Percentiles rank a stretch among this genome's conserved stretches.
Conservation (phyloP, 257 asterid species). For the Scutellaria galericulata region DNA sequence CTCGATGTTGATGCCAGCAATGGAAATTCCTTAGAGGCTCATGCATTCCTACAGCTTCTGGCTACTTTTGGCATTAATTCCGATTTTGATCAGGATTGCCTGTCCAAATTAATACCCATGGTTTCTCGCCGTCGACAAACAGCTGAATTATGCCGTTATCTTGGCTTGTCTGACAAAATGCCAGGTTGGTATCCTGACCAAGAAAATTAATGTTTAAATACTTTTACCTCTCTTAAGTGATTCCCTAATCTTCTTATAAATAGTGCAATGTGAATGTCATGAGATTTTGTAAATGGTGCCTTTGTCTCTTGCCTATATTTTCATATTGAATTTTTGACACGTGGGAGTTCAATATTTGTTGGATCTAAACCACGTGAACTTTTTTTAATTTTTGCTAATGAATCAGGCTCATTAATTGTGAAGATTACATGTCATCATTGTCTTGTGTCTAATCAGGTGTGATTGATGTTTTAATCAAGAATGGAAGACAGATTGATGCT, state of each 20-base stretch:
- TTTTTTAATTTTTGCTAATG: constrained; percentile 20
- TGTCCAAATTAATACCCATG: constrained; percentile 91
- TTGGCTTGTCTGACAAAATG: constrained; percentile 92
- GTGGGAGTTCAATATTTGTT: background rate
- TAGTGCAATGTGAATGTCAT: constrained; percentile 3
- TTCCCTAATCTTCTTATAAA: background rate
- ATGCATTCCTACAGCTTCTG: constrained; percentile 92
- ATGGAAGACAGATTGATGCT: constrained; percentile 97
- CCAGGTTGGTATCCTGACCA: constrained; percentile 64
- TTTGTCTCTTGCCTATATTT: constrained; percentile 11
- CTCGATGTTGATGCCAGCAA: constrained; percentile 92
- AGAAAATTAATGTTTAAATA: constrained; percentile 9
- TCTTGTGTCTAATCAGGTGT: constrained; percentile 65
- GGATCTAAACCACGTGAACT: constrained; percentile 14
- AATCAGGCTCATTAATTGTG: background rate
- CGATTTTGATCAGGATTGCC: constrained; percentile 73
- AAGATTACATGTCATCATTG: constrained; percentile 13
- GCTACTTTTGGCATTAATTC: constrained; percentile 91
- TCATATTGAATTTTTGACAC: constrained; percentile 2
- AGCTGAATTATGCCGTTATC: constrained; percentile 93
- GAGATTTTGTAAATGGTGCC: background rate
- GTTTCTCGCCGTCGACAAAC: constrained; percentile 98
- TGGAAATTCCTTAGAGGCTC: constrained; percentile 98
- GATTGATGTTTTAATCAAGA: constrained; percentile 78
- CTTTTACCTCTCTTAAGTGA: constrained; percentile 3